Evolutionary conservation across 164 flowering plant species (phyloP).

Genomic region (Vitis rupestris): DNA sequence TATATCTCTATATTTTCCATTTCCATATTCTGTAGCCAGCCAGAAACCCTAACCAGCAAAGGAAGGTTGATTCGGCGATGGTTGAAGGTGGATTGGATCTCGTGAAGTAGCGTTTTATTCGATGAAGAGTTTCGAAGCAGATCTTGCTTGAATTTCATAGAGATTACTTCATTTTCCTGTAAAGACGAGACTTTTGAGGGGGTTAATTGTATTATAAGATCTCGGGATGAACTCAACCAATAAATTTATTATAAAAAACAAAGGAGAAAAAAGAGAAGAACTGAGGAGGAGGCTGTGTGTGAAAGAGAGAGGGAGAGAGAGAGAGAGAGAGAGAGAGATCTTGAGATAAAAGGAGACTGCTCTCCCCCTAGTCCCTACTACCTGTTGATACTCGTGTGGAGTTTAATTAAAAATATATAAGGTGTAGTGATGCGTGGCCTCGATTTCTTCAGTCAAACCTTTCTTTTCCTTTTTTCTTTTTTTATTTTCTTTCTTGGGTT

Average conservation of each 20-base stretch:
- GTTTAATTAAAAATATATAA: not conserved
- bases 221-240: slow-evolving; percentile 21
- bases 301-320: slow-evolving; percentile 1
- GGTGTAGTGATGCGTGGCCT: slow-evolving; percentile 11
- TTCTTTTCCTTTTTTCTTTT: slow-evolving; percentile 1
- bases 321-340: not conserved
- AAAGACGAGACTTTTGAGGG: slow-evolving; percentile 16
- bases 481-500: not conserved
- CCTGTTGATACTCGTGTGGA: slow-evolving; percentile 21
- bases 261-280: slow-evolving; percentile 7
- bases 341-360: slow-evolving; percentile 16
- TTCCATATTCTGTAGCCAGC: not conserved
- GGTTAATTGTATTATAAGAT: not conserved
- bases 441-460: slow-evolving; percentile 35
- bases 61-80: not conserved
- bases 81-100: slow-evolving; percentile 20
- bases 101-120: slow-evolving; percentile 19
- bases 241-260: slow-evolving; percentile 1
- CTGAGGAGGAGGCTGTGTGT: slow-evolving; percentile 14
- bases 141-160: slow-evolving; percentile 29
- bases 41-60: slow-evolving; percentile 7
- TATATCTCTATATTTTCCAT: not conserved
- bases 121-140: slow-evolving; percentile 19
- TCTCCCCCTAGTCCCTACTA: slow-evolving; percentile 5
- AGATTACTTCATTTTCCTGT: slow-evolving; percentile 15